Evolutionary conservation across 495 filamentous ascomycete genomes (phyloP), one percentile per base, ranked within the genome.

Genomic region (Podospora pseudocomata): DNA sequence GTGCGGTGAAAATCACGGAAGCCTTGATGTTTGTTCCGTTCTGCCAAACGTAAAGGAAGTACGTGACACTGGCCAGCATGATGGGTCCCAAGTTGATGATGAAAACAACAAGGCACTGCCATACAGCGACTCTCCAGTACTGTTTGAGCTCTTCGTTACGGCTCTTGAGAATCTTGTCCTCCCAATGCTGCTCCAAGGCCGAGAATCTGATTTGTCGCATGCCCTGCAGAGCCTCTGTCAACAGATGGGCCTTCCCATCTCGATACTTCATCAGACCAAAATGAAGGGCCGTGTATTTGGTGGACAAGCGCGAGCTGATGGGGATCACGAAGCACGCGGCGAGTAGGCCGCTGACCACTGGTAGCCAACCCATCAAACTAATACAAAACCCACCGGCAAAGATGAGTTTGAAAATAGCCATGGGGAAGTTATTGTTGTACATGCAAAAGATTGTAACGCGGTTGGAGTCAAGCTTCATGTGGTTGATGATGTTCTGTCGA

Each of bases 181-280:
- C 83, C 89, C 90, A 92, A 67, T 87, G 82, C 23, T 77, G 70
- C 73, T 93, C 91, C 9, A 90, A 73, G 4, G 89, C 90, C 1
- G 89, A 89, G 71, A 91, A 91, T 67, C 91, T 91, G 74, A 93
- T 89, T 73, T 92, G 91, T 13, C 90, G 83, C 70, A 93, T 92
- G 63, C 87, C 90, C 67, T 89, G 85, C 9, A 93, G 73, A 0
- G 88, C 90, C 73, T 93, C 91, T 0, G 88, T 90, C 7, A 92
- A 78, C 4, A 91, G 80, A 0, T 82, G 83, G 74, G 90, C 86
- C 67, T 92, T 92, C 15, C 80, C 77, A 74, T 93, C 91, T 65
- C 89, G 82, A 11, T 83, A 79, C 71, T 87, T 89, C 91, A 92
- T 92, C 18, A 92, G 77, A 16, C 80, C 78, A 60, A 86, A 84